Evolutionary conservation across 306 rosid genomes (phyloP), one percentile per base, ranked within the genome.

Genomic region (Citrullus amarus): DNA sequence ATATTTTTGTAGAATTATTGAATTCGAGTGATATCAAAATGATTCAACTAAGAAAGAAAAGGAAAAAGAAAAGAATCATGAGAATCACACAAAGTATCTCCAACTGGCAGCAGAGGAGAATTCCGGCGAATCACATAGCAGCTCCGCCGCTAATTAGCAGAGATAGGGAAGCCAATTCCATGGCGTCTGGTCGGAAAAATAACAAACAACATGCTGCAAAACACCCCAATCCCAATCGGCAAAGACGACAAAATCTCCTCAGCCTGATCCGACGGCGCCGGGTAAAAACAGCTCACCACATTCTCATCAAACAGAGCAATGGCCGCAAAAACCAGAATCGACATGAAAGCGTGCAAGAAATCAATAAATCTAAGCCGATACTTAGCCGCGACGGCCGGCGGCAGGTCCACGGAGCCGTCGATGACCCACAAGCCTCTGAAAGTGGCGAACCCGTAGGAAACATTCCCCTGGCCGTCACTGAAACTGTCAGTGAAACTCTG

Each of bases 121-220:
- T 46, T 11, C 11, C 75, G 56, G 75, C 56, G n/a, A 44, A 43
- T 69, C 18, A 69, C 51, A 13, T 13, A 65, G 44, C 30, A 38
- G 2, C 55, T 12, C 18, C 56, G n/a, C 4, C 48, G 50, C 39
- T 80, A 92, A 79, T 79, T 46, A 20, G 86, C 85, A 14, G 96
- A 87, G 65, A 91, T 85, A 11, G 98, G 98, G 83, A 88, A 93
- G 6, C 98, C 97, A 79, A 93, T 89, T 15, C 98, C 97, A 79
- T 87, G 97, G 81, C 95, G 90, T 66, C 83, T 89, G 78, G 87
- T 87, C 0, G 98, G 97, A 50, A 93, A 90, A 32, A 63, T 65
- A 70, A 93, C 84, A 78, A 93, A 89, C 20, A 88, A 22, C 88
- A 87, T 32, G 55, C 98, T 93, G 50, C 97, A 89, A 10, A 88